Evolutionary conservation across 2,329 filamentous ascomycete genomes (phyloP), one percentile per base, ranked within the genome.

Genomic region (Pochonia chlamydosporia): DNA sequence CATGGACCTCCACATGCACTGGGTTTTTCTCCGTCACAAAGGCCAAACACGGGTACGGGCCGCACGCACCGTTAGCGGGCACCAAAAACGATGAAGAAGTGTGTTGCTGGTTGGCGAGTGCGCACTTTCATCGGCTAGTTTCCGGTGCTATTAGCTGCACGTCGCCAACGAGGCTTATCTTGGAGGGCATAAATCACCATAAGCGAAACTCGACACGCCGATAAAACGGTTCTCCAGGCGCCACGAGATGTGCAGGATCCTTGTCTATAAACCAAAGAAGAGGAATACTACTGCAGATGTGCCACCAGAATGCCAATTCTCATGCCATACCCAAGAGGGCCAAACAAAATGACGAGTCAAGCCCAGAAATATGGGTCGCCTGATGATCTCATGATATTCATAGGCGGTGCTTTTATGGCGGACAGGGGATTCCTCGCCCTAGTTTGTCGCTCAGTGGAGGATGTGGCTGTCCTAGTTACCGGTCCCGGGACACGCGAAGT

Each of bases 21-120:
- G n/a, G n/a, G n/a, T n/a, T 35, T 20, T 35, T 14, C 16, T n/a
- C 14, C 31, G n/a, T 43, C 28, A 24, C 5, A 40, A 11, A 40
- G 18, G 37, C 31, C 7, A 18, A 18, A 13, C 4, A 31, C 30
- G 41, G 41, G 16, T 24, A n/a, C 20, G 25, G 31, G 26, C 28
- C 28, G 40, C 40, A 31, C 25, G 41, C 41, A 43, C 28, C 41
- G 41, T 11, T 43, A 35, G 31, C 10, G 31, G n/a, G 14, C 31
- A 35, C 2, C 11, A 7, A 10, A 35, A 2, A 18, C 16, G 5
- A 23, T n/a, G n/a, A n/a, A n/a, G n/a, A 23, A 21, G 11, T 20
- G 14, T 2, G 16, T 36, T 16, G 33, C n/a, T 36, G 6, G 33
- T 20, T 20, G 16, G 7, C n/a, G 20, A 21, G 16, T 39, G 13